Conservation (phyloP, 192 early-diverging fungal genomes). For the Backusella westeae region DNA sequence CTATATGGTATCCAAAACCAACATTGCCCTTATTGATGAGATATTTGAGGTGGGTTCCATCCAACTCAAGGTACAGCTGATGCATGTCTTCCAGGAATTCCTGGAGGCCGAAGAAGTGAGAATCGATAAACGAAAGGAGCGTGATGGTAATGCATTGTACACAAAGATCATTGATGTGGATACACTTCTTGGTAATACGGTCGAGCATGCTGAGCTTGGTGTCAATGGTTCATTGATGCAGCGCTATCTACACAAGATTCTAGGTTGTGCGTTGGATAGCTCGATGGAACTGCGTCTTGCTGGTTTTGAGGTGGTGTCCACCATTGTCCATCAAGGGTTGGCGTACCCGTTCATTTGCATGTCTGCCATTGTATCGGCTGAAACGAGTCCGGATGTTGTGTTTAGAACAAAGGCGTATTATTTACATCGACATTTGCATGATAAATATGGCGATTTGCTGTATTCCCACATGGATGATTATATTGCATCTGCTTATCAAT, state of each 20-base stretch:
- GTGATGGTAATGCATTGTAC: conserved; percentile 32
- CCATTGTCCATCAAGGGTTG: conserved; percentile 88
- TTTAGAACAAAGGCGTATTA: conserved; percentile 70
- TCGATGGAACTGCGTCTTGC: conserved; percentile 58
- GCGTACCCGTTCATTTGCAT: conserved; percentile 91
- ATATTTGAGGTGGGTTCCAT: conserved; percentile 51
- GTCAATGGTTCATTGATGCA: conserved; percentile 92
- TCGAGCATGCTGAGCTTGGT: conserved; percentile 80
- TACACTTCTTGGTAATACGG: conserved; percentile 78
- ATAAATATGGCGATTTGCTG: conserved; percentile 88
- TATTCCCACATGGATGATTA: conserved; percentile 80
- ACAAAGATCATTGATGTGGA: conserved; percentile 63
- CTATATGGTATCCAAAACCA: conserved; percentile 53
- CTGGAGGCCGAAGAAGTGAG: conserved; percentile 61
- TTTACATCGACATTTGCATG: conserved; percentile 72
- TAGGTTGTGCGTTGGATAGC: conserved; percentile 64
- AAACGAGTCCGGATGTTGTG: conserved; percentile 61
- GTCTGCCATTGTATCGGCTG: conserved; percentile 82
- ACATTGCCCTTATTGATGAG: conserved; percentile 64
- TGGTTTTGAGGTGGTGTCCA: conserved; percentile 77
- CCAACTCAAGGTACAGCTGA: conserved; percentile 63
- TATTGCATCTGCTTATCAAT: conserved; percentile 71
- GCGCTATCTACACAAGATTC: conserved; percentile 72
- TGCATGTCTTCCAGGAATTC: conserved; percentile 71
- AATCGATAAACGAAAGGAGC: conserved; percentile 40